Evolutionary conservation across 768 basidiomycete genomes (phyloP), one percentile per base, ranked within the genome.

Genomic region (Hygrocybe punicea): DNA sequence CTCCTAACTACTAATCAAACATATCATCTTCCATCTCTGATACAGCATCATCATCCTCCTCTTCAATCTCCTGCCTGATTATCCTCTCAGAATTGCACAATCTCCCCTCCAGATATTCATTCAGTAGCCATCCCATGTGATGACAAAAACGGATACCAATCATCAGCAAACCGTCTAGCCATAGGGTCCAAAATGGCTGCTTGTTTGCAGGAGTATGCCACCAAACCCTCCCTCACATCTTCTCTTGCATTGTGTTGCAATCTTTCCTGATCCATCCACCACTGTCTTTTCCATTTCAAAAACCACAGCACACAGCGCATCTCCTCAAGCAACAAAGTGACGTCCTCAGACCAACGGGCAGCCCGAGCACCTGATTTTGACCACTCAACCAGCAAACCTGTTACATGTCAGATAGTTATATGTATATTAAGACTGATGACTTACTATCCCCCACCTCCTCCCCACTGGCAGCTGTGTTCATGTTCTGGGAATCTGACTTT

Each of bases 281-380:
- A 64, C 5, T 24, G 17, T 45, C 55, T 48, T 34, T 56, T 60
- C 67, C 65, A 66, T 21, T 47, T 34, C 11, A 61, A 58, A 49
- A 54, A 71, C 17, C 35, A 48, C 3, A 67, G 7, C 3, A 59
- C 59, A 3, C 68, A 47, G 7, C 63, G 23, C 71, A 71, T 72
- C 62, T 72, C 71, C 51, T 70, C 65, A 8, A 62, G 54, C 21
- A 68, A 51, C 6, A 67, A 51, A 5, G 58, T 25, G 10, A 65
- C 59, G 52, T 69, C 68, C 47, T 69, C 68, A 13, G 29, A 21
- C 68, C 67, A 69, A 4, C 62, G 57, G 10, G 48, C 37, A 4
- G 51, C 59, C 6, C 63, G 52, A 4, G 68, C 67, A 0, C 51
- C 56, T 6, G 56, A 21, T 53, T 67, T 68, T 3, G 58, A 36